Percentiles rank a stretch among this genome's conserved stretches.
Evolutionary conservation across 2,329 filamentous ascomycete species (phyloP).

Genomic region (Pseudogymnoascus sp.): DNA sequence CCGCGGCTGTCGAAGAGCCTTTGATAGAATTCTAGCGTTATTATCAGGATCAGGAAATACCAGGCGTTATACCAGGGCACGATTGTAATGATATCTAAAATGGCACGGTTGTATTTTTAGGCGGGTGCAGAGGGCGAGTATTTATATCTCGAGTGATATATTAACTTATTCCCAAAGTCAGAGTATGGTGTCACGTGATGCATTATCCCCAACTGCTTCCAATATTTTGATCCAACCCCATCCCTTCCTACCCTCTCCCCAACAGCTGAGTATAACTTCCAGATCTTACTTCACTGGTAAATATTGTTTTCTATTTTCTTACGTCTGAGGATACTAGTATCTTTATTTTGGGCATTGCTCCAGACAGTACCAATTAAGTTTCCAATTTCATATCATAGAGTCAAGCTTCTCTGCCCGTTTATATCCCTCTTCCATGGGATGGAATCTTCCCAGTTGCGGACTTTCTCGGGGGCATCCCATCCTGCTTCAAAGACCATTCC

Average conservation of each 20-base stretch:
- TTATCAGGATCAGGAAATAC: slow-evolving; percentile 11
- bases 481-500: slow-evolving; percentile 22
- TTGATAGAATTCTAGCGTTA: slow-evolving; percentile 64
- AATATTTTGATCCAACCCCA: not conserved
- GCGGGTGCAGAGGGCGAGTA: not conserved
- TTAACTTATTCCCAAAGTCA: not conserved
- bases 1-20: slow-evolving; percentile 64
- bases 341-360: not conserved
- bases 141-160: not conserved
- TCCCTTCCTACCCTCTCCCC: not conserved
- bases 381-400: not conserved
- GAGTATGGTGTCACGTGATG: not conserved
- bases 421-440: not conserved
- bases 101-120: slow-evolving; percentile 3
- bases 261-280: not conserved
- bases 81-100: slow-evolving; percentile 9
- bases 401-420: not conserved
- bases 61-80: slow-evolving; percentile 6
- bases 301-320: not conserved
- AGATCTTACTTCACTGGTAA: not conserved
- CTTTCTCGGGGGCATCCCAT: not conserved
- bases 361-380: not conserved
- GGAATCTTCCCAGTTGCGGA: not conserved
- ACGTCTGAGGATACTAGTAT: not conserved
- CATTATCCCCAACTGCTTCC: not conserved